These are phyloP conservation scores for Astrothelium macrocarpum DNA, from an alignment of 495 filamentous ascomycete genomes.

Conservation along the genomic window DNA sequence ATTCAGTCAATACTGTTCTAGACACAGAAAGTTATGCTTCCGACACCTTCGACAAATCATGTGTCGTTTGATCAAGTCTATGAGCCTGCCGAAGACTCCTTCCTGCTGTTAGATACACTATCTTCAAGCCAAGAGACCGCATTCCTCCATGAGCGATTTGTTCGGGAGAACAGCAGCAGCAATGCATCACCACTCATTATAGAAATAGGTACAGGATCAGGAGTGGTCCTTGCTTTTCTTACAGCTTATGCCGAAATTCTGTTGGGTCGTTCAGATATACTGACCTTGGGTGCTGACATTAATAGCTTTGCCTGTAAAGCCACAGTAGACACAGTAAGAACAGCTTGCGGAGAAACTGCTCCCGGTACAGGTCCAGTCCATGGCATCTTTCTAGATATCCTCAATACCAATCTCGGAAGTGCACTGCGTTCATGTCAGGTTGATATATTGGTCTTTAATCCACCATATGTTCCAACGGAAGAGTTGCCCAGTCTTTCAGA, in stretches of 20 bases:
- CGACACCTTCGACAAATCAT: slow-evolving; percentile 85
- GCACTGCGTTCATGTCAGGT: slow-evolving; percentile 47
- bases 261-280: slow-evolving; percentile 59
- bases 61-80: slow-evolving; percentile 79
- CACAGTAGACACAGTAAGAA: slow-evolving; percentile 50
- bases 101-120: slow-evolving; percentile 85
- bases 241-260: slow-evolving; percentile 62
- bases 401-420: slow-evolving; percentile 56
- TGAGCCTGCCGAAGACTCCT: slow-evolving; percentile 91
- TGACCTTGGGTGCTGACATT: slow-evolving; percentile 69
- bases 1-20: background rate
- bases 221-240: slow-evolving; percentile 79
- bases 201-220: slow-evolving; percentile 87
- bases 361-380: background rate
- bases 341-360: slow-evolving; percentile 36
- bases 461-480: slow-evolving; percentile 84
- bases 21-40: too few species aligned
- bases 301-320: slow-evolving; percentile 71
- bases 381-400: slow-evolving; percentile 45
- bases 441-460: slow-evolving; percentile 91
- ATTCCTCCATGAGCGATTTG: slow-evolving; percentile 62
- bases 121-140: slow-evolving; percentile 59
- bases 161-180: background rate
- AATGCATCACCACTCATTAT: slow-evolving; percentile 53
- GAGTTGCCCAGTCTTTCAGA: slow-evolving; percentile 47